These are phyloP conservation scores for Nymphaea thermarum DNA, from an alignment of 164 flowering plant species.

Conservation along the genomic window DNA sequence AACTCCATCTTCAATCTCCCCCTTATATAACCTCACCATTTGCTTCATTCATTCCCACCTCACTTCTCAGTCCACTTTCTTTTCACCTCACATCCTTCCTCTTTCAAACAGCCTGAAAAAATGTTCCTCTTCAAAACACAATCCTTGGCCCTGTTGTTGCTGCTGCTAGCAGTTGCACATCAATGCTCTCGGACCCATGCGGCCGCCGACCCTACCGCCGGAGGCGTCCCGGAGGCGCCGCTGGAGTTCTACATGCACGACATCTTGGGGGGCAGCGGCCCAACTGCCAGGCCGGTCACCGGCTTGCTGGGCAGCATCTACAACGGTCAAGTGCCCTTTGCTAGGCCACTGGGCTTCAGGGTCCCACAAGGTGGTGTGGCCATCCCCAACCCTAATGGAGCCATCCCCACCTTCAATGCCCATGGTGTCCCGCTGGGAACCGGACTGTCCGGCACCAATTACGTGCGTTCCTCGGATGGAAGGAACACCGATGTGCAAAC, in stretches of 20 bases:
- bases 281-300: conserved; percentile 76
- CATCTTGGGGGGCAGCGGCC: conserved; percentile 71
- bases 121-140: too few relatives aligned
- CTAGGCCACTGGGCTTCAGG: conserved; percentile 60
- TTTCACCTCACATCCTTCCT: too few relatives aligned
- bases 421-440: conserved; percentile 67
- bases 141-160: too few relatives aligned
- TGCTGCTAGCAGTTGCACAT: neutral
- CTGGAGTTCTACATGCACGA: conserved; percentile 81
- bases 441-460: conserved; percentile 60
- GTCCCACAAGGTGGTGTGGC: conserved; percentile 50
- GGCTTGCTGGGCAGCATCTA: conserved; percentile 82
- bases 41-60: too few relatives aligned
- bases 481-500: conserved; percentile 16
- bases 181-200: neutral
- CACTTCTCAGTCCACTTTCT: too few relatives aligned
- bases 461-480: conserved; percentile 22
- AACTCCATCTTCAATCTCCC: too few relatives aligned
- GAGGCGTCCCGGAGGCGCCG: conserved; percentile 12
- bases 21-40: too few relatives aligned
- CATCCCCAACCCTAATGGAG: conserved; percentile 73
- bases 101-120: too few relatives aligned
- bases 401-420: conserved; percentile 56
- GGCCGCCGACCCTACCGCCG: conserved; percentile 14
- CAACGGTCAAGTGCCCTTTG: conserved; percentile 79